phyloP scores from a whole-genome alignment of 345 rosid genomes.

The Corchorus capsularis region DNA sequence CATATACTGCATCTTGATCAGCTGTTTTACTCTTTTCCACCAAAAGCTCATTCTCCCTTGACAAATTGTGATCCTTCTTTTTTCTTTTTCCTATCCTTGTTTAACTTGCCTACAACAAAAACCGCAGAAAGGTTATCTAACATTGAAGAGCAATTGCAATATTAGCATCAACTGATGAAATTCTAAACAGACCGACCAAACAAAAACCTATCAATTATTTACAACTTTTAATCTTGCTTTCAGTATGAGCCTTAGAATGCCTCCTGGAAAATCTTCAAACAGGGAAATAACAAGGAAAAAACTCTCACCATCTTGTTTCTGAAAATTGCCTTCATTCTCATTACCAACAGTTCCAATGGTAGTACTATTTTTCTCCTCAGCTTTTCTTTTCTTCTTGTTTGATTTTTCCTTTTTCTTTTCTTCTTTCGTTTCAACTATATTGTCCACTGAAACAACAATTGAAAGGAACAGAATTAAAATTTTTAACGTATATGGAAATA shows the following conservation, averaged over 20 bases:
- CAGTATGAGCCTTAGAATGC: constrained; percentile 11
- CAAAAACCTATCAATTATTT: constrained; percentile 1
- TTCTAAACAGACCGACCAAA: background rate
- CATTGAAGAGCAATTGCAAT: background rate
- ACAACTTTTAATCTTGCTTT: constrained; percentile 12
- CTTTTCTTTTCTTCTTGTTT: constrained; percentile 28
- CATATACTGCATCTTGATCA: constrained; percentile 47
- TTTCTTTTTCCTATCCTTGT: constrained; percentile 32
- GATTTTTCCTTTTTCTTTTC: constrained; percentile 32
- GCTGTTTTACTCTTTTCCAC: constrained; percentile 28
- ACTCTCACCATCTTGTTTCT: constrained; percentile 24
- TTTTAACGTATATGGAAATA: background rate
- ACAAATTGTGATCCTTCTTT: constrained; percentile 22
- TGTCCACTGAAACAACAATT: constrained; percentile 25
- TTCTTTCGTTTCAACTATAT: background rate
- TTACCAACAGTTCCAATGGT: background rate
- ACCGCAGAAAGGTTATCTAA: background rate
- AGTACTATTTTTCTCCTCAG: constrained; percentile 18
- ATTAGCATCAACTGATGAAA: background rate
- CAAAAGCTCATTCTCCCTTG: constrained; percentile 12
- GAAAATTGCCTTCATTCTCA: constrained; percentile 17
- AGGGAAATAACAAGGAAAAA: constrained; percentile 5
- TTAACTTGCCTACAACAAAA: constrained; percentile 30
- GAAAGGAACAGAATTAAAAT: background rate
- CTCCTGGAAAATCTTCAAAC: background rate